Evolutionary conservation across 208 protist genomes (phyloP).

Genomic region (Angomonas ambiguus): DNA sequence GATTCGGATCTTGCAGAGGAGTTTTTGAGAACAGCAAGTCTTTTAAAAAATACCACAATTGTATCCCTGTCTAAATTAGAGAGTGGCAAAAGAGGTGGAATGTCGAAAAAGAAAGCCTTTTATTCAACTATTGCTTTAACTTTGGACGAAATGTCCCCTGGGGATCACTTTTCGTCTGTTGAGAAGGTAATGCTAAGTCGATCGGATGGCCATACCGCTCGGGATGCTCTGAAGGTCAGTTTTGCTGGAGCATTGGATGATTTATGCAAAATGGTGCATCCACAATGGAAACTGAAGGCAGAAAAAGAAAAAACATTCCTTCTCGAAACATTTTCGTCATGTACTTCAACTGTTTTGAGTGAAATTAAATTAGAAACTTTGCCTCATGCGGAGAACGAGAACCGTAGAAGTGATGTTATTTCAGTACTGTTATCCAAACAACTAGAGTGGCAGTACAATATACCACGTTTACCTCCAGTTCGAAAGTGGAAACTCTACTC

Average conservation of each 20-base stretch:
- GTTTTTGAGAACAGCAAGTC: neutral
- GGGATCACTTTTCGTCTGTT: neutral
- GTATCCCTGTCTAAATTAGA: conserved; percentile 2
- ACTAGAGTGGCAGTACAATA: neutral
- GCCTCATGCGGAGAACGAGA: neutral
- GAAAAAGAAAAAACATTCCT: too few species aligned
- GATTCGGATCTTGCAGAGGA: conserved; percentile 15
- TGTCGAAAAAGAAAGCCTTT: neutral
- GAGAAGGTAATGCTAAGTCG: neutral
- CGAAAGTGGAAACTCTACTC: neutral
- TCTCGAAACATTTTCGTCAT: too few species aligned
- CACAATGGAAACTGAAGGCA: neutral
- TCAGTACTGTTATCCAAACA: neutral
- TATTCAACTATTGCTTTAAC: neutral
- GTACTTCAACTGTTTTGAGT: too few species aligned
- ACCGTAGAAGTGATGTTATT: neutral
- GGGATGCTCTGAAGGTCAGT: neutral
- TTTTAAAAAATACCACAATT: neutral
- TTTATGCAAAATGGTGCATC: neutral
- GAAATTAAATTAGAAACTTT: neutral
- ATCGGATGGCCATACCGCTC: neutral
- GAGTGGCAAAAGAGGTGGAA: neutral
- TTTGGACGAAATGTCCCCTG: neutral
- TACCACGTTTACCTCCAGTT: neutral
- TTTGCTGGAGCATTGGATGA: neutral